A percentile compares a stretch with the other conserved stretches of the same genome.
Evolutionary conservation across 495 filamentous ascomycete genomes (phyloP).

Genomic region (Aspergillus olivimuriae): DNA sequence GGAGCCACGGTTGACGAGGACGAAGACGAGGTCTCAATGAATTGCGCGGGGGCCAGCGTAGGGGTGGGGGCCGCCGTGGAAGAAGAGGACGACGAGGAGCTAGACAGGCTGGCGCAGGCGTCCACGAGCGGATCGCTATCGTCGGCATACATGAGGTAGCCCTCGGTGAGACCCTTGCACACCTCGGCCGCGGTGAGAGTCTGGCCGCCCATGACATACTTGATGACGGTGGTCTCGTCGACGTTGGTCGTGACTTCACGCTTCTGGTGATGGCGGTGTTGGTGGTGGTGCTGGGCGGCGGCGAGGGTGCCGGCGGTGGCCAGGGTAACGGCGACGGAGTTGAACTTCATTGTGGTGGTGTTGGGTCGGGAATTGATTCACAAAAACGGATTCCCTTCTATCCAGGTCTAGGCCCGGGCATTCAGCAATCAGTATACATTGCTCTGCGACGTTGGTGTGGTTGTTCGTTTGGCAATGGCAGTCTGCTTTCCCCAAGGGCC

Average conservation of each 20-base stretch:
- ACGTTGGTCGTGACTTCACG: constrained; percentile 28
- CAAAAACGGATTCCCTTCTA: not conserved
- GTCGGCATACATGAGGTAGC: constrained; percentile 37
- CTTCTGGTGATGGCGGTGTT: constrained; percentile 37
- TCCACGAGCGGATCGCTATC: constrained; percentile 22
- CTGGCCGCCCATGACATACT: constrained; percentile 55
- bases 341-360: constrained; percentile 36
- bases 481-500: no score
- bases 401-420: no score
- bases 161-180: constrained; percentile 54
- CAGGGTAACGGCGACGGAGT: constrained; percentile 36
- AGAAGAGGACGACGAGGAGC: constrained; percentile 13
- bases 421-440: no score
- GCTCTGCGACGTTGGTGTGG: no score
- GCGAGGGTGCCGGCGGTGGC: constrained; percentile 42
- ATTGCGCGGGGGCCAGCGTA: constrained; percentile 20
- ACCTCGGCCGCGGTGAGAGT: constrained; percentile 48
- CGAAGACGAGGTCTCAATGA: constrained; percentile 26
- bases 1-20: constrained; percentile 17
- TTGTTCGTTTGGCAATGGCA: no score
- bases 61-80: constrained; percentile 15
- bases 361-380: constrained; percentile 1
- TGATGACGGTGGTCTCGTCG: constrained; percentile 47
- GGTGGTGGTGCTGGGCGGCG: constrained; percentile 38
- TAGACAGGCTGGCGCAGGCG: constrained; percentile 25